These are phyloP conservation scores for Chalaropsis ovoidea DNA, from an alignment of 2,329 filamentous ascomycete species.

Conservation along the genomic window DNA sequence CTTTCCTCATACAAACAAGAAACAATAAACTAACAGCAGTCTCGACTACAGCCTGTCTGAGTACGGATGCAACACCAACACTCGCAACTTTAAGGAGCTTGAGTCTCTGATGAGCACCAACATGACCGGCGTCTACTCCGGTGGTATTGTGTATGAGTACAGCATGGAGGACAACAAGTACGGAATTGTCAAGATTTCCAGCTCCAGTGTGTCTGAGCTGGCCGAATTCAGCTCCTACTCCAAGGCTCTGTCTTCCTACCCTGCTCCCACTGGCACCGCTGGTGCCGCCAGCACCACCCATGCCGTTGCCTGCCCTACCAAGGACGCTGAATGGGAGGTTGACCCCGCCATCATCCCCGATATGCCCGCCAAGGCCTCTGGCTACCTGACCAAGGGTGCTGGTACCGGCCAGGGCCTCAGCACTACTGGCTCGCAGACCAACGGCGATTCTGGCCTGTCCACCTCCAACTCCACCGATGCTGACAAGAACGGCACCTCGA, in stretches of 20 bases:
- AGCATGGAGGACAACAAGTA: conserved; percentile 67
- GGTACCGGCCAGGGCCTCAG: conserved; percentile 45
- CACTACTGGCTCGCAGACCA: conserved; percentile 46
- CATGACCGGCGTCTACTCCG: conserved; percentile 88
- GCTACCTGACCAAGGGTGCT: conserved; percentile 46
- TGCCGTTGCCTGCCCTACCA: conserved; percentile 41
- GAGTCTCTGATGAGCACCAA: conserved; percentile 65
- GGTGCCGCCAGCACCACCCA: conserved; percentile 42
- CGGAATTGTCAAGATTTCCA: conserved; percentile 60
- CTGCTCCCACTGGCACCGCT: conserved; percentile 43
- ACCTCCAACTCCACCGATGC: conserved; percentile 36
- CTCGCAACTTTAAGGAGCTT: conserved; percentile 72
- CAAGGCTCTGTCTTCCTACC: conserved; percentile 40
- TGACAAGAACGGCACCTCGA: conserved; percentile 25
- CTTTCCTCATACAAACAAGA: conserved; percentile 26
- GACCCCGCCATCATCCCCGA: conserved; percentile 41
- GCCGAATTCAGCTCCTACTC: conserved; percentile 51
- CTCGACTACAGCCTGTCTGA: conserved; percentile 57
- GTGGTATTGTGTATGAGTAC: conserved; percentile 95
- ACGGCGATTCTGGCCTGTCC: conserved; percentile 39
- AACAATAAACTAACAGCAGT: neutral
- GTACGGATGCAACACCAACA: conserved; percentile 78
- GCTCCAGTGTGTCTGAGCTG: conserved; percentile 46
- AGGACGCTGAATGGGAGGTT: conserved; percentile 43
- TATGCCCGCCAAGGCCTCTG: conserved; percentile 42